phyloP scores from a whole-genome alignment of 306 rosid species.

The Vigna nakashimae region DNA sequence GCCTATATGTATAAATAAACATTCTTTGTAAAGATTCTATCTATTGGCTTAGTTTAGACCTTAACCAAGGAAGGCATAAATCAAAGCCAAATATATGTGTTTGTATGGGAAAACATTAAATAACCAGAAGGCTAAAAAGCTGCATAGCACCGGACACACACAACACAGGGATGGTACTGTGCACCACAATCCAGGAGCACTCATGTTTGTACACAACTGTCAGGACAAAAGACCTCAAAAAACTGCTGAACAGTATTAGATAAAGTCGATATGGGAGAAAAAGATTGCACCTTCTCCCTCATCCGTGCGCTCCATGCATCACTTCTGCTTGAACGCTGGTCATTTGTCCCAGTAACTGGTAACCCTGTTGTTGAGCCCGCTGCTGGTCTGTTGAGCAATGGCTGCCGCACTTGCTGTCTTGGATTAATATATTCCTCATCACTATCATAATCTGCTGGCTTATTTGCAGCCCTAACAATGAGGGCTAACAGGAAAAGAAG shows the following conservation, averaged over 20 bases:
- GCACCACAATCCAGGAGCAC: no score
- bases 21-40: no score
- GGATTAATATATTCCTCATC: constrained; percentile 83
- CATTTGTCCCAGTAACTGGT: constrained; percentile 75
- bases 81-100: no score
- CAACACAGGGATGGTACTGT: no score
- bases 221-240: constrained; percentile 21
- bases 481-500: constrained; percentile 89
- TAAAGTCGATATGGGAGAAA: constrained; percentile 11
- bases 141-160: no score
- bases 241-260: constrained; percentile 19
- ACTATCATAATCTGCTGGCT: constrained; percentile 84
- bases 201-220: background rate
- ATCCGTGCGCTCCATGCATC: constrained; percentile 99
- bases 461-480: constrained; percentile 82
- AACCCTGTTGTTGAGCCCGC: constrained; percentile 74
- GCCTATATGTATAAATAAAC: no score
- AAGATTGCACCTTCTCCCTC: constrained; percentile 90
- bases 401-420: constrained; percentile 85
- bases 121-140: no score
- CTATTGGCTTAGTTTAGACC: no score
- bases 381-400: constrained; percentile 77
- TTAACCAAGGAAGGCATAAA: no score
- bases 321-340: constrained; percentile 82
- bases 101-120: no score